Evolutionary conservation across 495 filamentous ascomycete genomes (phyloP).

Genomic region (Trichoderma gamsii): DNA sequence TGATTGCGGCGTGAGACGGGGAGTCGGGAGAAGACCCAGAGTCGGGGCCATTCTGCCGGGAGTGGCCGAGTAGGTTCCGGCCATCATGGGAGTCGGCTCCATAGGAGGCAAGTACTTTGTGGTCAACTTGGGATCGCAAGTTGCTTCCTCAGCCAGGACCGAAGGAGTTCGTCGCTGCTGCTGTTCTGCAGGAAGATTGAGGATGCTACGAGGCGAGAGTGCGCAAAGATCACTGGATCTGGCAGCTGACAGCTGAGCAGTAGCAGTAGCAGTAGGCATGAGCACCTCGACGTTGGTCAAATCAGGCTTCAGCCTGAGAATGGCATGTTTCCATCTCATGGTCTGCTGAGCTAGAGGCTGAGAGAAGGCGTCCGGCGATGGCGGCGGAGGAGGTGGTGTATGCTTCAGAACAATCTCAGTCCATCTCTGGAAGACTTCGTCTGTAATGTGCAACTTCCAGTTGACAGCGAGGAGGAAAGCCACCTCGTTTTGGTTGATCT

Average conservation of each 20-base stretch:
- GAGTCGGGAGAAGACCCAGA: conserved; percentile 67
- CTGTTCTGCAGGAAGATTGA: conserved; percentile 17
- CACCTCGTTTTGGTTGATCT: conserved; percentile 97
- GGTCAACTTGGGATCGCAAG: not conserved
- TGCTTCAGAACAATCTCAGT: conserved; percentile 83
- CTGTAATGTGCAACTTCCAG: conserved; percentile 91
- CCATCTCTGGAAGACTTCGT: conserved; percentile 84
- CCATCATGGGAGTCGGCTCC: conserved; percentile 53
- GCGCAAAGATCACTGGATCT: conserved; percentile 27
- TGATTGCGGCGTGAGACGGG: conserved; percentile 72
- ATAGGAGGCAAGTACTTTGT: conserved; percentile 30
- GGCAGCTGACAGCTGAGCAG: conserved; percentile 20
- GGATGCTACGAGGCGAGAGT: conserved; percentile 31
- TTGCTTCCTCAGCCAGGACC: conserved; percentile 17
- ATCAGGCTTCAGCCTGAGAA: conserved; percentile 73
- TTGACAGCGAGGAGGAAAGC: conserved; percentile 83
- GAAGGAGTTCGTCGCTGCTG: conserved; percentile 25
- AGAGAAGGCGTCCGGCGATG: conserved; percentile 47
- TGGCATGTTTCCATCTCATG: conserved; percentile 66
- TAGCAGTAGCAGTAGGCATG: conserved; percentile 29
- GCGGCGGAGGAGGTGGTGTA: conserved; percentile 59
- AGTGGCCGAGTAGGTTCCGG: conserved; percentile 39
- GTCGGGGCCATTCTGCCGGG: conserved; percentile 43
- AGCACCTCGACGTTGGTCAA: conserved; percentile 56
- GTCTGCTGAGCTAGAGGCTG: conserved; percentile 40